Base-by-base conservation (phyloP, 768 basidiomycete genomes). In the Termitomyces titanicus region DNA sequence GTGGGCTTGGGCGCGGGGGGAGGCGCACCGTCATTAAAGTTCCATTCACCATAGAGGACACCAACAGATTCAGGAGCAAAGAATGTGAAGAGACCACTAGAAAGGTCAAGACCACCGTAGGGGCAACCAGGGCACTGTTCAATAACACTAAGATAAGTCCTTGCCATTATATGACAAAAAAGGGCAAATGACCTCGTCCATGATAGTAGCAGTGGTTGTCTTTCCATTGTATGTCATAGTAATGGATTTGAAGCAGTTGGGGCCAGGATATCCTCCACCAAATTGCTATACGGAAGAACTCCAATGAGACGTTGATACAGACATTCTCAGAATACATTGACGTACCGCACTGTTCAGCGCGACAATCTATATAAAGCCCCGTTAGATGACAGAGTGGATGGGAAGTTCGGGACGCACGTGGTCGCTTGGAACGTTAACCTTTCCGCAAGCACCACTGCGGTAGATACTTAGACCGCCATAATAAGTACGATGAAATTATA, bases 51-150 rank as follows among this genome's bases (percentile, higher is more conserved):
- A 50, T 74, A 71, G 58, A 85, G 70, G 15, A 80, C 70, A 39
- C 84, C 85, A 6, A 60, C 64, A 47, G 63, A 67, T 51, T 68
- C 63, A 33, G 67, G 50, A 0, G 76, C 79, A 57, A 88, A 83
- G 68, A 66, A 76, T 7, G 60, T 60, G 73, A 89, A 87, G 31
- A 87, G 73, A 20, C 81, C 78, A 27, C 68, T 68, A 12, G 79
- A 76, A 35, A 88, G 66, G 64, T 89, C 86, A 33, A 89, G 77
- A 13, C 77, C 84, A 15, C 78, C 79, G 46, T 68, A 79, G 1
- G 77, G 77, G 62, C 86, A 88, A 17, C 79, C 79, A 38, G 82
- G 81, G 67, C 88, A 89, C 80, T 86, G 67, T n/a, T 63, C 48
- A 47, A 59, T 65, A 20, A 47, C 20, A 24, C 29, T 37, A 12